Evolutionary conservation across 1,139 yeast genomes (phyloP).

Genomic region (Hanseniaspora uvarum): DNA sequence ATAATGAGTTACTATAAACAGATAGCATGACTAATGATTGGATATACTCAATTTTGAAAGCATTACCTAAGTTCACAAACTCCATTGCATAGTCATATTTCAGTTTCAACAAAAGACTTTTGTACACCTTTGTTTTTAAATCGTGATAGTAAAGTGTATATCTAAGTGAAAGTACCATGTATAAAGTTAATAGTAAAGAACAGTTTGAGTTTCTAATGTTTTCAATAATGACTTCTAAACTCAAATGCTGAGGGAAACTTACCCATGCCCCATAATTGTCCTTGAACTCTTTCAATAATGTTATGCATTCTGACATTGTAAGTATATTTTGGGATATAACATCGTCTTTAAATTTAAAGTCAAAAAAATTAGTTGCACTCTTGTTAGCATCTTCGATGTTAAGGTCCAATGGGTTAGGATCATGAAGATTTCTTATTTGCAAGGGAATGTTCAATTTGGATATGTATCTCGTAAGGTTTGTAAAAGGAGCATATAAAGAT

Average conservation of each 20-base stretch:
- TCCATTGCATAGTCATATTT: conserved; percentile 41
- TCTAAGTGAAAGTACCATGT: conserved; percentile 49
- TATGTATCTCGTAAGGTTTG: conserved; percentile 23
- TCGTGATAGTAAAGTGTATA: conserved; percentile 36
- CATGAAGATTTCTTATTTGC: conserved; percentile 25
- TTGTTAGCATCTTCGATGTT: not conserved
- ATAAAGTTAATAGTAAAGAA: conserved; percentile 54
- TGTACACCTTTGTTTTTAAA: conserved; percentile 34
- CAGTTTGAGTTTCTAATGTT: conserved; percentile 42
- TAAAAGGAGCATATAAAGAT: conserved; percentile 21
- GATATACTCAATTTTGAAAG: conserved; percentile 39
- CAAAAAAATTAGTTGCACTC: not conserved
- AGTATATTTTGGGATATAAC: conserved; percentile 43
- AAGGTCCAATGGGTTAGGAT: conserved; percentile 18
- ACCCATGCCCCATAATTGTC: conserved; percentile 71
- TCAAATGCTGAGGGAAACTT: conserved; percentile 50
- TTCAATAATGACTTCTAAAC: conserved; percentile 44
- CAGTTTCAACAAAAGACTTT: conserved; percentile 31
- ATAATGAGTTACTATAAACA: conserved; percentile 49
- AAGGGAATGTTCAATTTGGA: conserved; percentile 22
- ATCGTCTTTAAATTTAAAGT: conserved; percentile 30
- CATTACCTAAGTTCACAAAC: conserved; percentile 36
- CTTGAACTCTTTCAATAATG: conserved; percentile 48
- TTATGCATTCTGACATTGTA: conserved; percentile 41
- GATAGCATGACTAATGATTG: conserved; percentile 57